Conservation (phyloP, 176 grass and related monocot species). For the Neostapfia colusana region DNA sequence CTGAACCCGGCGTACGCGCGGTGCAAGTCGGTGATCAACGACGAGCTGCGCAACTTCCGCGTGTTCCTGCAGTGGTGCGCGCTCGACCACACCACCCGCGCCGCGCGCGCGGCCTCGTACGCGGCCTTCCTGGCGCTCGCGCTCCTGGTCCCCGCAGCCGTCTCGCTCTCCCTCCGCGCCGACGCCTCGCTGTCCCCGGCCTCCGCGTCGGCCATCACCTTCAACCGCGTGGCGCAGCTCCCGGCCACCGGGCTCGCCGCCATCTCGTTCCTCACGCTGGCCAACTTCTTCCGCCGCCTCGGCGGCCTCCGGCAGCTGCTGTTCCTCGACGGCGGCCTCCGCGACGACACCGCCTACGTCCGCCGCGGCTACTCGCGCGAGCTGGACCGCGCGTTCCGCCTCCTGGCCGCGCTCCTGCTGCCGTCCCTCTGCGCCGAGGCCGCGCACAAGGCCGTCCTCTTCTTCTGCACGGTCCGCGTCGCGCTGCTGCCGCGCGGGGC, state of each 20-base stretch:
- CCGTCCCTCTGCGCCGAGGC: slow-evolving; percentile 72
- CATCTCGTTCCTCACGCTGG: slow-evolving; percentile 69
- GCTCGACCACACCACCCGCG: slow-evolving; percentile 71
- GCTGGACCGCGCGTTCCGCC: slow-evolving; percentile 78
- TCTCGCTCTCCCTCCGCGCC: slow-evolving; percentile 44
- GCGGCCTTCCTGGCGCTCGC: slow-evolving; percentile 57
- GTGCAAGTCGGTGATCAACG: slow-evolving; percentile 75
- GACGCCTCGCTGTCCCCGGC: slow-evolving; percentile 24
- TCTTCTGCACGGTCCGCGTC: slow-evolving; percentile 69
- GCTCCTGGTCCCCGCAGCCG: slow-evolving; percentile 50
- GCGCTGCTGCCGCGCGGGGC: not conserved
- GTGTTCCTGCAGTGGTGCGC: slow-evolving; percentile 73
- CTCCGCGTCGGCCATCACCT: slow-evolving; percentile 49
- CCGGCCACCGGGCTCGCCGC: slow-evolving; percentile 58
- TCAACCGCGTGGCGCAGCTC: slow-evolving; percentile 65
- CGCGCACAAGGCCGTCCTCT: slow-evolving; percentile 71
- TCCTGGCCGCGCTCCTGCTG: slow-evolving; percentile 65
- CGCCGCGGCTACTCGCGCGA: slow-evolving; percentile 57
- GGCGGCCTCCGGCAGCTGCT: slow-evolving; percentile 70
- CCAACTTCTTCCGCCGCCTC: slow-evolving; percentile 60
- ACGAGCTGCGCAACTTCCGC: slow-evolving; percentile 84
- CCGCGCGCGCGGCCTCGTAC: slow-evolving; percentile 51
- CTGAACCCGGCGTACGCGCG: slow-evolving; percentile 74
- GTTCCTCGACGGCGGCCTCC: slow-evolving; percentile 77
- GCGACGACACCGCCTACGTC: slow-evolving; percentile 60